Evolutionary conservation across 371 early-diverging fungal species (phyloP).

Genomic region (Mortierella sp.): DNA sequence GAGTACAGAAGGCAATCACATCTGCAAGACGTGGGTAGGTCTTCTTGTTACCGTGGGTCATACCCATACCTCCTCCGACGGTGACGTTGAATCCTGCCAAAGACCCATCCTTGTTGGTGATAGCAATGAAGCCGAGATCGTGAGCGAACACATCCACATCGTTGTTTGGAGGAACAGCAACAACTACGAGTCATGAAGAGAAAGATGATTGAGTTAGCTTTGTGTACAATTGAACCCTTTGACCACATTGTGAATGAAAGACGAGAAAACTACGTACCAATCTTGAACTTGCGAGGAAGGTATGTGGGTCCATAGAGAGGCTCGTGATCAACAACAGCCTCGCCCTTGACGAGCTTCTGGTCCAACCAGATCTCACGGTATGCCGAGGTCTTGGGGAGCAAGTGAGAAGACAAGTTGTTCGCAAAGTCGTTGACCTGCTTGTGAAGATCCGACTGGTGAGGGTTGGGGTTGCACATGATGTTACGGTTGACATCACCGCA

Average conservation of each 20-base stretch:
- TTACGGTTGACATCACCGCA: slow-evolving; percentile 98
- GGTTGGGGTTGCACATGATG: slow-evolving; percentile 91
- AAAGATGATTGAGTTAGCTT: background rate
- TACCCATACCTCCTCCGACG: slow-evolving; percentile 97
- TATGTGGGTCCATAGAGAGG: slow-evolving; percentile 93
- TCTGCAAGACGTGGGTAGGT: slow-evolving; percentile 91
- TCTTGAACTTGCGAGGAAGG: slow-evolving; percentile 95
- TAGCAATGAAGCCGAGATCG: slow-evolving; percentile 93
- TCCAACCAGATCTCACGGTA: slow-evolving; percentile 97
- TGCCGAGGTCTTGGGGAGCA: slow-evolving; percentile 87
- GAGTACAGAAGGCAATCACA: slow-evolving; percentile 80
- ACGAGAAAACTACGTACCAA: slow-evolving; percentile 48
- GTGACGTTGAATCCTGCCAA: slow-evolving; percentile 92
- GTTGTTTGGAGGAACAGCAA: slow-evolving; percentile 95
- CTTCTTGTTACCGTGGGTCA: slow-evolving; percentile 96
- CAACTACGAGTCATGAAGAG: slow-evolving; percentile 58
- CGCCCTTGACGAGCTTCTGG: slow-evolving; percentile 82
- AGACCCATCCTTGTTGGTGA: slow-evolving; percentile 77
- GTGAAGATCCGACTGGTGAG: slow-evolving; percentile 82
- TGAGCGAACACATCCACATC: slow-evolving; percentile 96
- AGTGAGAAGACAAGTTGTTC: slow-evolving; percentile 72
- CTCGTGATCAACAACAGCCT: slow-evolving; percentile 84
- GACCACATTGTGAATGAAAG: background rate
- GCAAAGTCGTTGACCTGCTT: slow-evolving; percentile 80
- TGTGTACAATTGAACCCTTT: background rate